Evolutionary conservation across 805 yeast genomes (phyloP).

Genomic region (Schwanniomyces yamadae): DNA sequence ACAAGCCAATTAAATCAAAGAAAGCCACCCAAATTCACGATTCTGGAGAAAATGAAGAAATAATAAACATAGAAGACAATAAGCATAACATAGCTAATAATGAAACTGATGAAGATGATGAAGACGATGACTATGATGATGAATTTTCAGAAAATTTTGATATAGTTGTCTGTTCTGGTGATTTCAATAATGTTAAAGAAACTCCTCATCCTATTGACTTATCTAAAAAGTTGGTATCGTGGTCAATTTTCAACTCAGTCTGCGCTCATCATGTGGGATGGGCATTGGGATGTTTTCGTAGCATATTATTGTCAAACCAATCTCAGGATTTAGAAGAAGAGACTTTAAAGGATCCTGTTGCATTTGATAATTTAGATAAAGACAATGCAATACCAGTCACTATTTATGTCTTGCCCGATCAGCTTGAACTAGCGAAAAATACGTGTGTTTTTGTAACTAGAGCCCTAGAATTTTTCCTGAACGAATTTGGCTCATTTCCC

Average conservation of each 20-base stretch:
- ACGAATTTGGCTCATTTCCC: slow-evolving; percentile 92
- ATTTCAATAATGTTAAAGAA: slow-evolving; percentile 62
- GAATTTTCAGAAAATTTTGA: slow-evolving; percentile 51
- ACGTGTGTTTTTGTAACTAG: slow-evolving; percentile 73
- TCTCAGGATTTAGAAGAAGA: slow-evolving; percentile 30
- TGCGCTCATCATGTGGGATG: slow-evolving; percentile 95
- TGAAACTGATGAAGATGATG: slow-evolving; percentile 25
- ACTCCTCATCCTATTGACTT: slow-evolving; percentile 73
- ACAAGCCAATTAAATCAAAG: slow-evolving; percentile 8
- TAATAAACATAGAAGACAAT: slow-evolving; percentile 18
- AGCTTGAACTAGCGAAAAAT: slow-evolving; percentile 56
- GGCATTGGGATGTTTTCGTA: slow-evolving; percentile 86
- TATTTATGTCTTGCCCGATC: slow-evolving; percentile 64
- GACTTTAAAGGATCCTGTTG: slow-evolving; percentile 30
- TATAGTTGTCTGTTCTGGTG: slow-evolving; percentile 68
- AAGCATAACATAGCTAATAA: slow-evolving; percentile 34
- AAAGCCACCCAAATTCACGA: neutral
- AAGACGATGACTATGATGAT: slow-evolving; percentile 43
- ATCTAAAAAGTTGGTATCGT: slow-evolving; percentile 71
- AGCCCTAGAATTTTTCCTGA: slow-evolving; percentile 79
- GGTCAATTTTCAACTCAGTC: slow-evolving; percentile 76
- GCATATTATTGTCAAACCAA: slow-evolving; percentile 51
- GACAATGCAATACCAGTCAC: slow-evolving; percentile 41
- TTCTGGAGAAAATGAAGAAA: slow-evolving; percentile 10
- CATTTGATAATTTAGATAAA: slow-evolving; percentile 26